A percentile compares a stretch with the other conserved stretches of the same genome.
phyloP scores from a whole-genome alignment of 768 basidiomycete genomes.

The Leccinum variicolor region DNA sequence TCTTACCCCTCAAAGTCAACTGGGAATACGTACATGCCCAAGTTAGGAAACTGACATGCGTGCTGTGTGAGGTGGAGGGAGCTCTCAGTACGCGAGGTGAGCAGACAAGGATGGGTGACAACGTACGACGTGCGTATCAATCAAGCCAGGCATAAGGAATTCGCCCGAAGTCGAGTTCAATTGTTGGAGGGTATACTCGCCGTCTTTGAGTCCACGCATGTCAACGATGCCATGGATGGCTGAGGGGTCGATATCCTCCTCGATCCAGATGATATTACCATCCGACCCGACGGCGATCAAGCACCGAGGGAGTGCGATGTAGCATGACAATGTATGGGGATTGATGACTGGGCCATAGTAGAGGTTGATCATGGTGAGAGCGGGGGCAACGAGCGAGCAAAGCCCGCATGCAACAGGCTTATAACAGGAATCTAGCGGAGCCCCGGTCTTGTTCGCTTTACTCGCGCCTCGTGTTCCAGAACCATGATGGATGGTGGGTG shows the following conservation, averaged over 20 bases:
- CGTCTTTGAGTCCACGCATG: conserved; percentile 44
- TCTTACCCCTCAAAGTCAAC: neutral
- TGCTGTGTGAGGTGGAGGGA: conserved; percentile 14
- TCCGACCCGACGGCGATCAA: conserved; percentile 48
- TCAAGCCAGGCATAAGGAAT: conserved; percentile 82
- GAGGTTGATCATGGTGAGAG: conserved; percentile 28
- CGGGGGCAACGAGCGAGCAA: neutral
- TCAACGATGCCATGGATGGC: conserved; percentile 50
- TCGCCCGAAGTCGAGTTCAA: conserved; percentile 42
- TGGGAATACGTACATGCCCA: conserved; percentile 27
- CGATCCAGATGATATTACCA: conserved; percentile 70
- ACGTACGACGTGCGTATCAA: conserved; percentile 88
- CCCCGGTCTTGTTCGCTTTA: neutral
- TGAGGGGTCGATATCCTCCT: conserved; percentile 49
- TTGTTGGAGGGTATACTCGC: conserved; percentile 27
- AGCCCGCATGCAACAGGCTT: neutral
- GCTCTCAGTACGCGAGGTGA: neutral
- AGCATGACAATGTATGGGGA: conserved; percentile 41
- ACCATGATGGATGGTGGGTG: neutral
- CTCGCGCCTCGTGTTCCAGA: neutral
- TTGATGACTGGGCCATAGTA: conserved; percentile 60
- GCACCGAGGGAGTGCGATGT: conserved; percentile 47
- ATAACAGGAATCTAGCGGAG: neutral
- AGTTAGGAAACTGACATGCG: conserved; percentile 39
- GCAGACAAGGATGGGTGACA: neutral